Evolutionary conservation across 1,284 basidiomycete genomes (phyloP).

Genomic region (Blastosporella zonata): DNA sequence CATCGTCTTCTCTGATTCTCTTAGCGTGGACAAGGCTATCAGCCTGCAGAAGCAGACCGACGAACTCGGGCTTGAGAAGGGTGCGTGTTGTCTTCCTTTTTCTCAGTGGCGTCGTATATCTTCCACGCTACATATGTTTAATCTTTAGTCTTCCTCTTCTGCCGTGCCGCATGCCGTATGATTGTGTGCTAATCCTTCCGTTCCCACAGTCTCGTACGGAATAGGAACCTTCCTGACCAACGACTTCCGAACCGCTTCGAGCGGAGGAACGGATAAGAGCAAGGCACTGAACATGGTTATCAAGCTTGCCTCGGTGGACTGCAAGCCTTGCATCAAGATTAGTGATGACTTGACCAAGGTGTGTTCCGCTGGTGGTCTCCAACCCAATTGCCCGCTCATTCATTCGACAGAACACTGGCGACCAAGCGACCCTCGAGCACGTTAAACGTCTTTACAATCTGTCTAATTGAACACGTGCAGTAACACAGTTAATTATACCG

Average conservation of each 20-base stretch:
- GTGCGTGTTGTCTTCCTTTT: constrained; percentile 37
- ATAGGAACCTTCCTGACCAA: constrained; percentile 92
- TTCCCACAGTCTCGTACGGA: constrained; percentile 66
- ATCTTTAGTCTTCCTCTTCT: not conserved
- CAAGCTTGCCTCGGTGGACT: constrained; percentile 77
- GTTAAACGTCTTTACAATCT: constrained; percentile 42
- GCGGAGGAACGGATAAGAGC: constrained; percentile 57
- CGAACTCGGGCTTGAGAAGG: constrained; percentile 64
- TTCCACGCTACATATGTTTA: not conserved
- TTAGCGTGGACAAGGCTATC: constrained; percentile 72
- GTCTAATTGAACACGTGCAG: not conserved
- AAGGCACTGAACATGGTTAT: constrained; percentile 92
- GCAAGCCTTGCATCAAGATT: constrained; percentile 82
- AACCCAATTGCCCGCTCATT: not conserved
- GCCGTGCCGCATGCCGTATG: not conserved
- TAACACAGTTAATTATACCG: not conserved
- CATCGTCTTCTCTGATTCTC: constrained; percentile 81
- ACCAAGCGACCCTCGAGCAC: constrained; percentile 36
- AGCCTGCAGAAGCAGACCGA: constrained; percentile 70
- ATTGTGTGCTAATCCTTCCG: constrained; percentile 1
- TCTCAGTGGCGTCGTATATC: not conserved
- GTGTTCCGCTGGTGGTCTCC: constrained; percentile 8
- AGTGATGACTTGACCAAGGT: constrained; percentile 90
- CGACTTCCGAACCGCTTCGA: constrained; percentile 68
- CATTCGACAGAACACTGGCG: constrained; percentile 42